Conservation (phyloP, 148 eudicot genomes). For the Silene uniflora region DNA sequence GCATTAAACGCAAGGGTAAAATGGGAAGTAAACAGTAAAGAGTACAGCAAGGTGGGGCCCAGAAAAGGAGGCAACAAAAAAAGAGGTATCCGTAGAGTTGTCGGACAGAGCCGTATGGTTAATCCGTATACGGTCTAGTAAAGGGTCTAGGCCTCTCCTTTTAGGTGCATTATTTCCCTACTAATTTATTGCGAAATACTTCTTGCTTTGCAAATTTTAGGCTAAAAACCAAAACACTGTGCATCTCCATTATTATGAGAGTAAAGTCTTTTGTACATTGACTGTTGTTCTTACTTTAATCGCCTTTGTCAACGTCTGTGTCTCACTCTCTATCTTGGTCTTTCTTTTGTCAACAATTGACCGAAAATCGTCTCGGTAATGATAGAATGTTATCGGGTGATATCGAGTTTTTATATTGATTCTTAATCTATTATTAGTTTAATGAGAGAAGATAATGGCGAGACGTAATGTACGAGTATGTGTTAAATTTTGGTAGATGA, state of each 20-base stretch:
- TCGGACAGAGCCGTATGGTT: slow-evolving; percentile 56
- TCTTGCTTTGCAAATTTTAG: not conserved
- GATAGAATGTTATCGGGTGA: too few species aligned
- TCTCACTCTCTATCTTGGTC: not conserved
- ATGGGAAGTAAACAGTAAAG: not conserved
- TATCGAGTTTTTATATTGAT: too few species aligned
- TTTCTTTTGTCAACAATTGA: not conserved
- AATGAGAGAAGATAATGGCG: too few species aligned
- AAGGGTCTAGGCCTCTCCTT: too few species aligned
- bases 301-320: slow-evolving; percentile 23
- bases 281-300: not conserved
- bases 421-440: too few species aligned
- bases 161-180: too few species aligned
- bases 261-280: slow-evolving; percentile 15
- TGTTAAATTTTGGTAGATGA: too few species aligned
- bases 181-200: not conserved
- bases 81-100: slow-evolving; percentile 30
- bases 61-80: slow-evolving; percentile 12
- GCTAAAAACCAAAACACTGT: not conserved
- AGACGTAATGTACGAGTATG: too few species aligned
- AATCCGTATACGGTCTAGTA: slow-evolving; percentile 63
- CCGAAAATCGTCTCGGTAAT: too few species aligned
- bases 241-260: not conserved
- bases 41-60: slow-evolving; percentile 21
- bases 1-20: not conserved